Evolutionary conservation across 441 rosid species (phyloP).

Genomic region (Pelargonium fulgidum): DNA sequence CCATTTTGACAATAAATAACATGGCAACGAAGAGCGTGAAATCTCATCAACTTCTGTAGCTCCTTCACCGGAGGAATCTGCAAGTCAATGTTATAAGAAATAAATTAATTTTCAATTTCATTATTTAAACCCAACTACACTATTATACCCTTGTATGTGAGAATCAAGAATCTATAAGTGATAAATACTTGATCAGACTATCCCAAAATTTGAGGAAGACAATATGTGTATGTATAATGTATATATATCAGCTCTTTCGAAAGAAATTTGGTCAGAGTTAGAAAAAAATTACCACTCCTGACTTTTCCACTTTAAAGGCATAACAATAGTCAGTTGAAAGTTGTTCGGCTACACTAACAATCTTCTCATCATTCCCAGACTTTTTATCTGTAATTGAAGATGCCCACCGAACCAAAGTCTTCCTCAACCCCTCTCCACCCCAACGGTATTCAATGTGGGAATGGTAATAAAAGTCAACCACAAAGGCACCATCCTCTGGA

Average conservation of each 20-base stretch:
- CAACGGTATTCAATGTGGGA: constrained; percentile 69
- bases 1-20: constrained; percentile 77
- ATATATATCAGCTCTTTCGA: background rate
- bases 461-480: constrained; percentile 71
- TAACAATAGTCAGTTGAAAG: constrained; percentile 63
- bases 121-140: background rate
- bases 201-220: background rate
- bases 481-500: constrained; percentile 53
- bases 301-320: constrained; percentile 60
- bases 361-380: constrained; percentile 39
- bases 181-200: constrained; percentile 6
- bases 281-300: constrained; percentile 38
- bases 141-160: background rate
- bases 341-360: constrained; percentile 53
- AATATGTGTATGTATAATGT: background rate
- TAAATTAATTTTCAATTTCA: background rate
- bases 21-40: constrained; percentile 89
- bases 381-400: constrained; percentile 47
- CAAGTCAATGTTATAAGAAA: constrained; percentile 13
- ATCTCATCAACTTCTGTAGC: constrained; percentile 71
- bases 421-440: constrained; percentile 91
- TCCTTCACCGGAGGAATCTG: constrained; percentile 81
- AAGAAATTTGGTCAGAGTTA: background rate
- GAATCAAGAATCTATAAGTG: background rate
- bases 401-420: constrained; percentile 83